These are phyloP conservation scores for Aquilaria yunnanensis DNA, from an alignment of 345 rosid genomes.

Conservation along the genomic window DNA sequence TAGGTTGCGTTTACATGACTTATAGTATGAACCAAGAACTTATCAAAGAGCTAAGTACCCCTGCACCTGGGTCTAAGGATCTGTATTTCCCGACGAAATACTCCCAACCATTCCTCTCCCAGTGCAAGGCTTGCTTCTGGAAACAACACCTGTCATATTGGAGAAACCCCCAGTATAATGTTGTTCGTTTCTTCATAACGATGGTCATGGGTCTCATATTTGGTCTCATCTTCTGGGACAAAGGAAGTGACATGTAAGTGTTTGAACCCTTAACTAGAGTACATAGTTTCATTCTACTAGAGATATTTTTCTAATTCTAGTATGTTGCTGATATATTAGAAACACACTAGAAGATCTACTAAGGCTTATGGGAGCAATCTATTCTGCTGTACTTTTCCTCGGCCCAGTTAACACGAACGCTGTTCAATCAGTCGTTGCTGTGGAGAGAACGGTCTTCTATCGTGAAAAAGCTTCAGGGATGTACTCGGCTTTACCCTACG, in stretches of 20 bases:
- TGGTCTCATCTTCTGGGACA: conserved; percentile 77
- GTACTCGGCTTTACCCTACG: conserved; percentile 83
- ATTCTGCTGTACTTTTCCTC: conserved; percentile 56
- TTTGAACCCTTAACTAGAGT: neutral
- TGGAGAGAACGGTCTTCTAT: conserved; percentile 77
- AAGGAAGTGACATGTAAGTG: conserved; percentile 46
- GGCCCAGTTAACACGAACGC: conserved; percentile 59
- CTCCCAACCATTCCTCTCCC: conserved; percentile 55
- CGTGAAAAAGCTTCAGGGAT: conserved; percentile 86
- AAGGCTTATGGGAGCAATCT: conserved; percentile 77
- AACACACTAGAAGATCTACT: conserved; percentile 45
- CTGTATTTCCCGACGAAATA: conserved; percentile 58
- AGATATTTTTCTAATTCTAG: neutral
- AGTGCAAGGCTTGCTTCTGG: conserved; percentile 74
- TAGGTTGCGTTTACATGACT: neutral
- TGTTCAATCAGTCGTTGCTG: conserved; percentile 57
- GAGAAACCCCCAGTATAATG: conserved; percentile 76
- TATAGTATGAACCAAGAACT: conserved; percentile 66
- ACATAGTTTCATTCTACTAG: no score
- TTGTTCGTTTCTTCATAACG: conserved; percentile 65
- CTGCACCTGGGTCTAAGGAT: conserved; percentile 51
- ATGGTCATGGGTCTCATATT: conserved; percentile 40
- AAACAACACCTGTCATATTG: conserved; percentile 72
- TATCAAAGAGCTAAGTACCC: conserved; percentile 53
- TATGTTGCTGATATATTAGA: conserved; percentile 16